These are phyloP conservation scores for Apophysomyces trapeziformis DNA, from an alignment of 371 early-diverging fungal genomes.

Conservation along the genomic window DNA sequence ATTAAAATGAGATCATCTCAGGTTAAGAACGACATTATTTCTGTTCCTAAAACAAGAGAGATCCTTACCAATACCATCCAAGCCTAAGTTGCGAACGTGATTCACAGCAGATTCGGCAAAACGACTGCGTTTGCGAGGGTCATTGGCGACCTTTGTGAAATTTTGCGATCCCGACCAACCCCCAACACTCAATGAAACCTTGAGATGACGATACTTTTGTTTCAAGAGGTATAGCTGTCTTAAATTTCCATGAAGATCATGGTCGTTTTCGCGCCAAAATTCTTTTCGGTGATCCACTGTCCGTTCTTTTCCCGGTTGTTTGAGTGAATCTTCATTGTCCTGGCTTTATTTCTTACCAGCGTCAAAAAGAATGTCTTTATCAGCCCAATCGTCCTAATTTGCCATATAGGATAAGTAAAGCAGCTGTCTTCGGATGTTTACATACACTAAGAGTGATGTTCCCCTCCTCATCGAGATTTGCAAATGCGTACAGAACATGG, in stretches of 20 bases:
- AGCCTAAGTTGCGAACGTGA: constrained; percentile 55
- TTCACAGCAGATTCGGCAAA: constrained; percentile 64
- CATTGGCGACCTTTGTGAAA: constrained; percentile 73
- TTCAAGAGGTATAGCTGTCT: constrained; percentile 79
- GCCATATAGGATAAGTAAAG: not conserved
- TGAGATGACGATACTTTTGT: constrained; percentile 64
- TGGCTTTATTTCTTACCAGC: constrained; percentile 24
- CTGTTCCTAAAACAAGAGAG: too few species aligned
- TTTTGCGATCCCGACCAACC: constrained; percentile 87
- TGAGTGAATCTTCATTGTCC: not conserved
- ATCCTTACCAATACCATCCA: constrained; percentile 46
- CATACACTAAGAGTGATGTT: constrained; percentile 62
- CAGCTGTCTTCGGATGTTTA: not conserved
- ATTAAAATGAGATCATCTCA: too few species aligned
- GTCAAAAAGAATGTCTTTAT: constrained; percentile 42
- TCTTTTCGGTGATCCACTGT: constrained; percentile 51
- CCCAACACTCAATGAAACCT: constrained; percentile 80
- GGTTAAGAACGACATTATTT: too few species aligned
- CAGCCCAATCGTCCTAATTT: constrained; percentile 48
- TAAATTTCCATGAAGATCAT: constrained; percentile 73
- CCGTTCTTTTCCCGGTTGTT: constrained; percentile 8
- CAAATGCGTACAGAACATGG: constrained; percentile 89
- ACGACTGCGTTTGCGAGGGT: constrained; percentile 45
- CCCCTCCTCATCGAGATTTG: constrained; percentile 72
- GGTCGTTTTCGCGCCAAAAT: constrained; percentile 56